These are phyloP conservation scores for Kurtzmaniella quercitrusa DNA, from an alignment of 1,139 yeast species.

Conservation along the genomic window DNA sequence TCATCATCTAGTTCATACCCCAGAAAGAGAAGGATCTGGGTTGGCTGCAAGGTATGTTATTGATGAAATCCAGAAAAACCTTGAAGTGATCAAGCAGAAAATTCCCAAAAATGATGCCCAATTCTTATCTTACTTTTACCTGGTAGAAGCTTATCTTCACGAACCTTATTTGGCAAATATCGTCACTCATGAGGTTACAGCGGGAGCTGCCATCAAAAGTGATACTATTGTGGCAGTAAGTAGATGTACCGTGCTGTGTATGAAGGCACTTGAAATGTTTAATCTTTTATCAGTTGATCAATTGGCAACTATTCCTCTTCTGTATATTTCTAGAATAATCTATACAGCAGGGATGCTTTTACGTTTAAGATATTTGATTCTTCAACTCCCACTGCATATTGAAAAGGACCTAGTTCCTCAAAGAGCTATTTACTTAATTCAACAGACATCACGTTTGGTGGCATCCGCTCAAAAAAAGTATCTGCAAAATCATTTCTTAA, in stretches of 20 bases:
- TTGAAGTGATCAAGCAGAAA: conserved; percentile 31
- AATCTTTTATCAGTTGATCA: conserved; percentile 36
- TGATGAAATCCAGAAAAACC: conserved; percentile 37
- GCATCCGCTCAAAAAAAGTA: conserved; percentile 31
- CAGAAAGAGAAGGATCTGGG: conserved; percentile 22
- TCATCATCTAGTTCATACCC: conserved; percentile 45
- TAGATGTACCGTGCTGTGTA: conserved; percentile 54
- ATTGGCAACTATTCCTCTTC: conserved; percentile 56
- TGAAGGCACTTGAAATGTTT: conserved; percentile 49
- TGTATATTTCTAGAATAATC: conserved; percentile 59
- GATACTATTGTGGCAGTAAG: conserved; percentile 36
- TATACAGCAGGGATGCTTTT: conserved; percentile 66
- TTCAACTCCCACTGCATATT: conserved; percentile 51
- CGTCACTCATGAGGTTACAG: conserved; percentile 10
- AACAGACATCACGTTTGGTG: conserved; percentile 37
- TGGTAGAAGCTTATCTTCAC: conserved; percentile 72
- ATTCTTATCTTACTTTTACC: conserved; percentile 48
- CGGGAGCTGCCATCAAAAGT: conserved; percentile 6
- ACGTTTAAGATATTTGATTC: conserved; percentile 51
- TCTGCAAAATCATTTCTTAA: conserved; percentile 47
- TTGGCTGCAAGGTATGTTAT: conserved; percentile 29
- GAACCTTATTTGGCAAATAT: conserved; percentile 49
- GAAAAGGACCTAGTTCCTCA: conserved; percentile 48
- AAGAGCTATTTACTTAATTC: conserved; percentile 41
- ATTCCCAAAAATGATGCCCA: conserved; percentile 38